Evolutionary conservation across 768 basidiomycete species (phyloP).

Genomic region (Austroboletus eburneus): DNA sequence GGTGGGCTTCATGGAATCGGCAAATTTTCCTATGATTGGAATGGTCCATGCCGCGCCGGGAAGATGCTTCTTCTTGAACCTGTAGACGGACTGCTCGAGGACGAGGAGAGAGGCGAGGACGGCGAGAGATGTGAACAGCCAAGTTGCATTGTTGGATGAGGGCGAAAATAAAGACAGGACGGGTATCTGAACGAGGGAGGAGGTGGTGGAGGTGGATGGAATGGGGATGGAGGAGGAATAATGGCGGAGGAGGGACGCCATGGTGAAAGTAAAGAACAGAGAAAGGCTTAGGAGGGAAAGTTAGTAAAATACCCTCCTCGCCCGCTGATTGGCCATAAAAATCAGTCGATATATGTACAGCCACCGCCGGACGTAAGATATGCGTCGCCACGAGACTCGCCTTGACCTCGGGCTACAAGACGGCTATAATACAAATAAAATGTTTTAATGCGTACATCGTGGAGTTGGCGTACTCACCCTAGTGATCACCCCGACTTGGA

Average conservation of each 20-base stretch:
- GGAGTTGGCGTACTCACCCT: too few relatives aligned
- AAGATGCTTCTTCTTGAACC: conserved; percentile 82
- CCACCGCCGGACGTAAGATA: too few relatives aligned
- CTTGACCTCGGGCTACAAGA: too few relatives aligned
- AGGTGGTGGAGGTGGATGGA: conserved; percentile 30
- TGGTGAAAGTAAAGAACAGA: conserved; percentile 11
- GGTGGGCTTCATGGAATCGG: conserved; percentile 86
- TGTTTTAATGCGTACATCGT: too few relatives aligned
- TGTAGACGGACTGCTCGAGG: conserved; percentile 85
- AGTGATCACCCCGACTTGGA: too few relatives aligned
- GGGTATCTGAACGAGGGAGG: conserved; percentile 45
- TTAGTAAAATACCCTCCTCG: not conserved
- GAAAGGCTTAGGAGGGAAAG: not conserved
- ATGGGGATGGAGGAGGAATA: conserved; percentile 26
- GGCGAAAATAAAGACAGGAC: conserved; percentile 43
- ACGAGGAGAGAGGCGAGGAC: conserved; percentile 71
- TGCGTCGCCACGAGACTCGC: too few relatives aligned
- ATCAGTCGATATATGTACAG: conserved; percentile 25
- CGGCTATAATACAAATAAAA: too few relatives aligned
- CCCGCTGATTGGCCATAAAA: conserved; percentile 22
- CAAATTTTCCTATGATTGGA: conserved; percentile 96
- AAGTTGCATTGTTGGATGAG: conserved; percentile 28
- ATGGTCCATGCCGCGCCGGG: conserved; percentile 92
- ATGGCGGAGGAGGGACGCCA: conserved; percentile 32
- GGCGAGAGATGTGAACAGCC: conserved; percentile 68